These are phyloP conservation scores for Collybia mongolica DNA, from an alignment of 768 basidiomycete species.

Conservation along the genomic window DNA sequence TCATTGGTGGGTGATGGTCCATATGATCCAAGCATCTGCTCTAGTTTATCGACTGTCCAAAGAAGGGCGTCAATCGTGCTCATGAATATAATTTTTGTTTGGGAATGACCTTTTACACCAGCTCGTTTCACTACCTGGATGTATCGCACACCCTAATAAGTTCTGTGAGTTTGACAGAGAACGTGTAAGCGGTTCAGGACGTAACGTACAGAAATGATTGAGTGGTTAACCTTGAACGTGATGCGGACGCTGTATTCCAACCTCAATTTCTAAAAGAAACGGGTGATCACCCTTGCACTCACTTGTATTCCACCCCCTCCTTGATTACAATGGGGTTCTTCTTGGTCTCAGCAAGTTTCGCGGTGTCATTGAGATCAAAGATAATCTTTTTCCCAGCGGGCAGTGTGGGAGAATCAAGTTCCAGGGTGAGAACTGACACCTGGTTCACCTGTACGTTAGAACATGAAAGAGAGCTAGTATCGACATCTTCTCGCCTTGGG, in stretches of 20 bases:
- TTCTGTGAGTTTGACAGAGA: conserved; percentile 5
- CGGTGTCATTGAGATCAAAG: conserved; percentile 62
- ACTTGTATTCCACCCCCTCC: conserved; percentile 91
- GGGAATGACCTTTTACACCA: conserved; percentile 61
- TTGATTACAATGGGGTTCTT: conserved; percentile 80
- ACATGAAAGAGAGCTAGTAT: no score
- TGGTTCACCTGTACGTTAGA: conserved; percentile 25
- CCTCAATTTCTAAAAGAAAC: conserved; percentile 1
- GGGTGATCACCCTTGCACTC: conserved; percentile 15
- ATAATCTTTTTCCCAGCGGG: conserved; percentile 56
- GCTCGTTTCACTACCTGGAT: conserved; percentile 85
- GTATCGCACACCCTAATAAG: conserved; percentile 71
- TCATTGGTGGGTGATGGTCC: conserved; percentile 67
- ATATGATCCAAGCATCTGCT: conserved; percentile 95
- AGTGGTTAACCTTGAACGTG: conserved; percentile 84
- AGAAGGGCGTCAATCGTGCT: not conserved
- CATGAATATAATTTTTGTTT: not conserved
- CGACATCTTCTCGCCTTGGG: conserved; percentile 56
- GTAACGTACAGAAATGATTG: conserved; percentile 72
- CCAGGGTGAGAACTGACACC: conserved; percentile 75
- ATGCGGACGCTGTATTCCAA: conserved; percentile 62
- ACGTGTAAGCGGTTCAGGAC: not conserved
- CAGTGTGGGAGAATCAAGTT: conserved; percentile 77
- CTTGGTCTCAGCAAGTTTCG: conserved; percentile 53
- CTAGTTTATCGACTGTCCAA: conserved; percentile 79